phyloP scores from a whole-genome alignment of 73 alveolate species.

The Uronychia binucleata region DNA sequence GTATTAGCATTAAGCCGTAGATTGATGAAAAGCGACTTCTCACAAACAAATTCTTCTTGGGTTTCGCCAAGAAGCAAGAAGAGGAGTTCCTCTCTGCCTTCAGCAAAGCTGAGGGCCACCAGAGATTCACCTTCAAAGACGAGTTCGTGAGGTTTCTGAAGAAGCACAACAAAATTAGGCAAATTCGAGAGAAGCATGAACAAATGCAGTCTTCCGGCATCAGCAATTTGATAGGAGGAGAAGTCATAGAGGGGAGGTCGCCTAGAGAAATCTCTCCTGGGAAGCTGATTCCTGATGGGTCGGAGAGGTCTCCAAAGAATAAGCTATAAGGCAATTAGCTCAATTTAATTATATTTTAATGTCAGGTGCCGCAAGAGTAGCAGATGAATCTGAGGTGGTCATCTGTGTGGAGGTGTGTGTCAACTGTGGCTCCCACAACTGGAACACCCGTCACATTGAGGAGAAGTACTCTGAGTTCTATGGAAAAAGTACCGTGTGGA shows the following conservation, averaged over 20 bases:
- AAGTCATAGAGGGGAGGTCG: background rate
- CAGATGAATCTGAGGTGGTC: background rate
- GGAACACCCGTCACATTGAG: slow-evolving; percentile 71
- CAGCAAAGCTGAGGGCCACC: background rate
- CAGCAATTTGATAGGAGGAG: too few relatives aligned
- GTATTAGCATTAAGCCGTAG: background rate
- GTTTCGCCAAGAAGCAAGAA: background rate
- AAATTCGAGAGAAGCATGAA: background rate
- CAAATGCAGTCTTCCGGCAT: too few relatives aligned
- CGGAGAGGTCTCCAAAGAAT: too few relatives aligned
- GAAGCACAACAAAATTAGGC: background rate
- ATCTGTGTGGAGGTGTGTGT: slow-evolving; percentile 46
- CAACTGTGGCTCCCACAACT: slow-evolving; percentile 59
- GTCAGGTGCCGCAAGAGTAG: background rate
- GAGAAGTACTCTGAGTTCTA: slow-evolving; percentile 40
- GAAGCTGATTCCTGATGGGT: too few relatives aligned
- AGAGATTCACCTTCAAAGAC: background rate
- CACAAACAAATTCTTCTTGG: background rate
- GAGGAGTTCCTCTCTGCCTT: background rate
- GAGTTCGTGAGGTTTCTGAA: background rate
- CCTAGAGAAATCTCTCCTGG: background rate
- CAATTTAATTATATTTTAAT: too few relatives aligned
- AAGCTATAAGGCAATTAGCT: too few relatives aligned
- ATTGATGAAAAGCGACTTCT: background rate
- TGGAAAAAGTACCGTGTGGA: background rate